phyloP scores from a whole-genome alignment of 108 stramenopile species.

The Mediolabrus comicus region DNA sequence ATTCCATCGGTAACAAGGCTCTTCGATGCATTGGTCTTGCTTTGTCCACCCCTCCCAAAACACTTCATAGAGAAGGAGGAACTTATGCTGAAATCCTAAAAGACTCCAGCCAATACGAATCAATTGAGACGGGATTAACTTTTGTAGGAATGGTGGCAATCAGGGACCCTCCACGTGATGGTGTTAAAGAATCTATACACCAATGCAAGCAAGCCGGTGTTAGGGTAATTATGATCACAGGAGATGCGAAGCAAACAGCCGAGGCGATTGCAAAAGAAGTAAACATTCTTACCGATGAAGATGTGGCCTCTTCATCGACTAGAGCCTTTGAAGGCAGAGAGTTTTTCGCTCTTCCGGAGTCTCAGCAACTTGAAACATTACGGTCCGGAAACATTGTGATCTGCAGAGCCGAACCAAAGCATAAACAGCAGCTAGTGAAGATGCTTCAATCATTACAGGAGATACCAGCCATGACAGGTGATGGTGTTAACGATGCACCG shows the following conservation, averaged over 20 bases:
- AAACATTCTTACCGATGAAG: conserved; percentile 53
- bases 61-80: conserved; percentile 47
- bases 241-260: conserved; percentile 96
- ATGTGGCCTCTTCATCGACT: not conserved
- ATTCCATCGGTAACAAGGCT: conserved; percentile 78
- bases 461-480: conserved; percentile 98
- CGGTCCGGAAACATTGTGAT: conserved; percentile 88
- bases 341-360: conserved; percentile 65
- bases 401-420: conserved; percentile 95
- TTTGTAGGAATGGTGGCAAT: conserved; percentile 94
- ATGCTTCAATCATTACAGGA: conserved; percentile 89
- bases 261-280: conserved; percentile 87
- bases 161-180: conserved; percentile 95
- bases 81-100: conserved; percentile 49
- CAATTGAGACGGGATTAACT: conserved; percentile 90
- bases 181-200: conserved; percentile 90
- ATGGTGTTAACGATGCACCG: conserved; percentile 98
- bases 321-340: conserved; percentile 80
- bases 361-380: conserved; percentile 64
- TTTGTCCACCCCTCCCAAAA: too few species aligned
- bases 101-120: conserved; percentile 69
- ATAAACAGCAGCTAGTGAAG: conserved; percentile 96
- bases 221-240: conserved; percentile 98
- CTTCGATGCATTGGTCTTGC: conserved; percentile 94
- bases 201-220: conserved; percentile 91